These are phyloP conservation scores for Colletotrichum sp. DNA, from an alignment of 2,329 filamentous ascomycete species.

Conservation along the genomic window DNA sequence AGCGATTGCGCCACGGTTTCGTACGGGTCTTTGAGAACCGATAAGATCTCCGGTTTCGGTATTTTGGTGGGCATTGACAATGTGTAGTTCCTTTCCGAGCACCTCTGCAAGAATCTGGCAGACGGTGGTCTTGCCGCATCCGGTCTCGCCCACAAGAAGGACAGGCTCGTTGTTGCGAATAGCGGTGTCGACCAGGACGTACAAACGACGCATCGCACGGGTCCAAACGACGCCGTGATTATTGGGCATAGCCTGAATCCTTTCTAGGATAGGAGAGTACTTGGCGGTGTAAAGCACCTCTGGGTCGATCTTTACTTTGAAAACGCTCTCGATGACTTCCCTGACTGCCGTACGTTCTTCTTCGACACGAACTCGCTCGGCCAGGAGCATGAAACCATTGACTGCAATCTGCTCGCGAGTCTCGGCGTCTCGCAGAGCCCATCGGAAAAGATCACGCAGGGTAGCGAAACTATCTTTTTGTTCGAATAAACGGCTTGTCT, in stretches of 20 bases:
- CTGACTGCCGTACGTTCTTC: slow-evolving; percentile 88
- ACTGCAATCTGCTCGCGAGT: slow-evolving; percentile 86
- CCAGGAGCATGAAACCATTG: slow-evolving; percentile 96
- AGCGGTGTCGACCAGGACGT: slow-evolving; percentile 86
- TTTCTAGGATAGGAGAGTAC: slow-evolving; percentile 59
- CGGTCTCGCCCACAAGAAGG: slow-evolving; percentile 92
- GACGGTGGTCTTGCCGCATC: slow-evolving; percentile 96
- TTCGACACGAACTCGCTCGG: slow-evolving; percentile 89
- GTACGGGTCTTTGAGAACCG: slow-evolving; percentile 88
- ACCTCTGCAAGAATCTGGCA: slow-evolving; percentile 91
- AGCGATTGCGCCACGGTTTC: slow-evolving; percentile 79
- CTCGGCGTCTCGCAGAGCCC: slow-evolving; percentile 86
- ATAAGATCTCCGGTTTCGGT: slow-evolving; percentile 98
- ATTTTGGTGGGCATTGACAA: slow-evolving; percentile 97
- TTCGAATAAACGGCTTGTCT: slow-evolving; percentile 91
- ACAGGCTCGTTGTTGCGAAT: slow-evolving; percentile 92
- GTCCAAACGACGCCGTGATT: slow-evolving; percentile 87
- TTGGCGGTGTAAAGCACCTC: slow-evolving; percentile 72
- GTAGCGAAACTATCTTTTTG: slow-evolving; percentile 98
- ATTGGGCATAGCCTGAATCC: slow-evolving; percentile 51
- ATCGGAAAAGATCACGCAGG: slow-evolving; percentile 91
- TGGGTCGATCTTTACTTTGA: slow-evolving; percentile 84
- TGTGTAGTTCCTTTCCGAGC: slow-evolving; percentile 76
- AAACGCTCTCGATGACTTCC: slow-evolving; percentile 84
- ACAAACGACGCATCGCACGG: slow-evolving; percentile 88